Evolutionary conservation across 768 basidiomycete species (phyloP), one percentile per base, ranked within the genome.

Genomic region (Pisolithus orientalis): DNA sequence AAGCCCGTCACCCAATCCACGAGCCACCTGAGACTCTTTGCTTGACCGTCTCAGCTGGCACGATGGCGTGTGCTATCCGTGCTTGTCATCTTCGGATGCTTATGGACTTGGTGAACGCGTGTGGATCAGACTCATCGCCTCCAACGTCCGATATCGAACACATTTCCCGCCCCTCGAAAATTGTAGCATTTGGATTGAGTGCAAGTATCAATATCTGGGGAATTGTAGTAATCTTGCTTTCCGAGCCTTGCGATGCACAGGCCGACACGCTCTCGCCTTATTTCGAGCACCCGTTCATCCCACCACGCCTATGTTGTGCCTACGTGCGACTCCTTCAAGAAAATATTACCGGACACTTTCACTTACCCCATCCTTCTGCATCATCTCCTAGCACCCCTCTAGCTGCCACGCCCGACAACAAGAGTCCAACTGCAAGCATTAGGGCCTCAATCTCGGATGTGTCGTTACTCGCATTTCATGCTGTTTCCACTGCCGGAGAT

Each of bases 241-340:
- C 76, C 0, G 58, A 68, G 8, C 53, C 57, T 17, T 37, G 37
- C 9, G 50, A 38, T 9, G 56, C 45, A 21, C 48, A 54, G 37
- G 25, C 11, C 32, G 34, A 52, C 46, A 56, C 57, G 39, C 47
- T 73, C 16, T 53, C 64, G 9, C 52, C 60, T 24, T 89, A 80
- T 61, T 87, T 84, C 62, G 64, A 72, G 17, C 75, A 72, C 24
- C 86, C 87, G 2, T 67, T 87, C n/a, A 63, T 75, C 5, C 83
- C 85, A 42, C 84, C 82, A 14, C 64, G 58, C 37, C 62, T 82
- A 6, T 62, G 69, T 8, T 65, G 70, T 44, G 73, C 78, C 29
- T 88, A 80, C 60, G 57, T 80, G 45, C 81, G 88, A 6, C 49
- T 82, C 3, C 69, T 78, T 53, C 51, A 84, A 10, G 81, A 85